Evolutionary conservation across 169 alveolate genomes (phyloP).

Genomic region (Plasmodium gallinaceum): DNA sequence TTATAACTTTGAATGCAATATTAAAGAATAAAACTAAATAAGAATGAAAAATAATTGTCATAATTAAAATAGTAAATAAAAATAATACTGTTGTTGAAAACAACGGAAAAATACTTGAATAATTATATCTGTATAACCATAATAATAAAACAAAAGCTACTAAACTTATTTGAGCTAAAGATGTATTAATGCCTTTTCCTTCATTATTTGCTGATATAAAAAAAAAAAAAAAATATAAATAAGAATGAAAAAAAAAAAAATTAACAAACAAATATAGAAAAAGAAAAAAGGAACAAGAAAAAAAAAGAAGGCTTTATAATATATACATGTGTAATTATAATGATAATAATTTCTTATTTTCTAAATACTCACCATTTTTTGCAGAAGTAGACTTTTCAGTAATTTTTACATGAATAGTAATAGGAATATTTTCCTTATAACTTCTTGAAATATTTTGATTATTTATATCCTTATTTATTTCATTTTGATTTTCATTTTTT

Average conservation of each 20-base stretch:
- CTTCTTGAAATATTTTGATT: background rate
- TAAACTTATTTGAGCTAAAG: constrained; percentile 22
- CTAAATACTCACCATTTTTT: constrained; percentile 13
- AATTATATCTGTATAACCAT: constrained; percentile 62
- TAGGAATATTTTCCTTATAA: constrained; percentile 32
- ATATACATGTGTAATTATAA: background rate
- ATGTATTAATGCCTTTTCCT: constrained; percentile 7
- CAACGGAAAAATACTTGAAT: constrained; percentile 27
- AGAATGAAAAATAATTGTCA: constrained; percentile 6
- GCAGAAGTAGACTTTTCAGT: constrained; percentile 19
- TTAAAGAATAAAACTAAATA: constrained; percentile 26
- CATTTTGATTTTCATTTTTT: constrained; percentile 6
- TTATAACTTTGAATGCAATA: constrained; percentile 8
- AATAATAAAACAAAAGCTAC: constrained; percentile 23
- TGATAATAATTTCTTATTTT: background rate
- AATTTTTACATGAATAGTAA: constrained; percentile 58
- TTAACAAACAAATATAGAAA: background rate
- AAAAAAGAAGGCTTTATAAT: background rate
- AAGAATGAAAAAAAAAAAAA: background rate
- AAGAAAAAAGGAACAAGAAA: background rate
- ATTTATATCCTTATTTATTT: constrained; percentile 1
- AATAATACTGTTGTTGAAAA: constrained; percentile 37
- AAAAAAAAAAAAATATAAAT: background rate
- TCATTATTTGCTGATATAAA: constrained; percentile 14
- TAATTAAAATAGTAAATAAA: constrained; percentile 32